Base-by-base conservation (phyloP, 176 grass and related monocot species). In the Neostapfia colusana region DNA sequence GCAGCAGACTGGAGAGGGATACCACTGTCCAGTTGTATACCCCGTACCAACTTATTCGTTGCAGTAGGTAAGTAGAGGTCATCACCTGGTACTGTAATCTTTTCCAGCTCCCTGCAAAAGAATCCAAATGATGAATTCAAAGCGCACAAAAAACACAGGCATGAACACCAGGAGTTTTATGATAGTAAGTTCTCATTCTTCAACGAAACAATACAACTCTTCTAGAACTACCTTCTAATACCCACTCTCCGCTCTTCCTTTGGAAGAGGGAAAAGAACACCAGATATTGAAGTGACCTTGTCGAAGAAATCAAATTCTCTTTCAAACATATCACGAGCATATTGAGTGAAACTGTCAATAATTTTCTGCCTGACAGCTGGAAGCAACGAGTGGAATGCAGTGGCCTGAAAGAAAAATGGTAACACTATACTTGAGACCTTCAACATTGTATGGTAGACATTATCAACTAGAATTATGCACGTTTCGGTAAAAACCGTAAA, bases 1-100 rank as follows among this genome's bases (percentile, higher is more conserved):
- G 95, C 95, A 27, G 95, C 95, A 61, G 95, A 99, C 75, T 99
- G 95, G 67, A 99, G 95, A 35, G 95, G 95, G 75, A 95, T 99
- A 44, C 95, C 95, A 65, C 95, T 99, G 77, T 95, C 91, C 80
- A 99, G 69, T 76, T 92, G 91, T 84, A 99, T 95, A 70, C 95
- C 91, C 82, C 74, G 79, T 44, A 99, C 95, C 65, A 99, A 80
- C 82, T 94, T 99, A 79, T 92, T 99, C 77, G 89, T 88, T 77
- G 95, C 95, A 65, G 95, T 99, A 73, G 95, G 95, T 66, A 99
- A 62, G 84, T 99, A 99, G 61, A 99, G 87, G 56, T 99, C 91
- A 70, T 95, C 95, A 69, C 95, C 95, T 79, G 93, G 86, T 55
- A 99, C 36, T 10, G 83, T 87, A 70, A 99, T 92, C 80, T 99